Conservation (phyloP, 2,329 filamentous ascomycete species). For the Orbilia ellipsospora region DNA sequence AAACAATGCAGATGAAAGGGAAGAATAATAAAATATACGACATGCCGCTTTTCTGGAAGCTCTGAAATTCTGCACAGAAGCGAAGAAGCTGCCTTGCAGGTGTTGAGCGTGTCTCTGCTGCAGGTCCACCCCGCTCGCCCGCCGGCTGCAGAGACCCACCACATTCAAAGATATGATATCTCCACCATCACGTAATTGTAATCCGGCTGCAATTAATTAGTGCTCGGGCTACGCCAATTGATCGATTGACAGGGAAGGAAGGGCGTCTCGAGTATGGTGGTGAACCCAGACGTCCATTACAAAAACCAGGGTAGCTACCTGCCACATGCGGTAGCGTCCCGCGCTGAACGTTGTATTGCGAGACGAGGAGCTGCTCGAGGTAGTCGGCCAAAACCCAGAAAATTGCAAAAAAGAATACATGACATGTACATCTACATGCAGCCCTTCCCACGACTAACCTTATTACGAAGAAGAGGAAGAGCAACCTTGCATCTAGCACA, state of each 20-base stretch:
- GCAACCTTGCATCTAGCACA: constrained; percentile 20
- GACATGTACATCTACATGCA: constrained; percentile 48
- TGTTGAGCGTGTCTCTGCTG: constrained; percentile 31
- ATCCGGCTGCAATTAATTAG: constrained; percentile 42
- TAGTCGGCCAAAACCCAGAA: constrained; percentile 52
- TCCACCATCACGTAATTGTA: constrained; percentile 45
- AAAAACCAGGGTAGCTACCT: constrained; percentile 54
- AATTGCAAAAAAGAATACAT: constrained; percentile 28
- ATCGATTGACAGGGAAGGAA: constrained; percentile 37
- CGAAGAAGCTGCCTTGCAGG: constrained; percentile 51
- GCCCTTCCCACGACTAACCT: constrained; percentile 29
- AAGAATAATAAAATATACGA: constrained; percentile 31
- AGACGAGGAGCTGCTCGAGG: constrained; percentile 38
- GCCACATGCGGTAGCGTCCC: constrained; percentile 52
- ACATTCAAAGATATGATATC: constrained; percentile 37
- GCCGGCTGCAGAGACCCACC: constrained; percentile 10
- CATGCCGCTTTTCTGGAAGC: constrained; percentile 53
- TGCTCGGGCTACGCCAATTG: constrained; percentile 19
- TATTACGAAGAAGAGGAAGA: constrained; percentile 40
- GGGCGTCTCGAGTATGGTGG: constrained; percentile 52
- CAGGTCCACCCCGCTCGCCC: constrained; percentile 53
- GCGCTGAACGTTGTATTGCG: constrained; percentile 46
- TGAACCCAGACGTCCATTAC: constrained; percentile 47
- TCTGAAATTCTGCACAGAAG: constrained; percentile 32
- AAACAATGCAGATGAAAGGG: no score